Conservation (phyloP, 2,329 filamentous ascomycete species). For the Aquanectria penicillioides region DNA sequence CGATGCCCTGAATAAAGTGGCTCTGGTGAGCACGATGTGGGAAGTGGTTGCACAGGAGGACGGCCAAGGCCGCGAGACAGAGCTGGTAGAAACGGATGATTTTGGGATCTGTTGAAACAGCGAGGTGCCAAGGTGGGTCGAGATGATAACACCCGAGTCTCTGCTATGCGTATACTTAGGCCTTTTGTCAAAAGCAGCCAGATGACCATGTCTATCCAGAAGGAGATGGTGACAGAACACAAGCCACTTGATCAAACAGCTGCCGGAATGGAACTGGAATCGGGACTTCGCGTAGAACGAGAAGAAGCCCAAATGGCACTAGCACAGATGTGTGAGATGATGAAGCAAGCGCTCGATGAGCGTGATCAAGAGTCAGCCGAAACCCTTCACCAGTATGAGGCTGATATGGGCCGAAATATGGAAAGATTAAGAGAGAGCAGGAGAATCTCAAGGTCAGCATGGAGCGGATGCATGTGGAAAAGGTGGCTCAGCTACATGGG, state of each 20-base stretch:
- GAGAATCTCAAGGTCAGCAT: background rate
- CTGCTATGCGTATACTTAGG: too few relatives aligned
- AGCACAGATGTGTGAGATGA: slow-evolving; percentile 7
- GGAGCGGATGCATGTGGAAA: background rate
- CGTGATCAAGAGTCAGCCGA: background rate
- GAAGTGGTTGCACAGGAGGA: too few relatives aligned
- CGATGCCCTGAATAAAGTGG: too few relatives aligned
- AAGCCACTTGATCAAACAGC: slow-evolving; percentile 16
- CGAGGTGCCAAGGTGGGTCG: too few relatives aligned
- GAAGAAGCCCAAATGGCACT: slow-evolving; percentile 8
- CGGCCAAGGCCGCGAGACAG: too few relatives aligned
- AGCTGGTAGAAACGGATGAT: too few relatives aligned
- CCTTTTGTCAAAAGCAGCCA: too few relatives aligned
- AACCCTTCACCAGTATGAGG: background rate
- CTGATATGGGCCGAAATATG: background rate
- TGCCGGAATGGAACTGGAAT: slow-evolving; percentile 12
- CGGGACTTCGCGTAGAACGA: background rate
- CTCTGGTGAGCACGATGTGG: too few relatives aligned
- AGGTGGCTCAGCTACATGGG: slow-evolving; percentile 14
- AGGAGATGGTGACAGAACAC: slow-evolving; percentile 21
- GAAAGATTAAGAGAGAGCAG: background rate
- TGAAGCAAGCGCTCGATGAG: background rate
- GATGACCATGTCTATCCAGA: background rate
- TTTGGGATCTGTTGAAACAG: too few relatives aligned
- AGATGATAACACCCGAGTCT: too few relatives aligned